phyloP scores from a whole-genome alignment of 257 asterid genomes.

The Solanum verrucosum region DNA sequence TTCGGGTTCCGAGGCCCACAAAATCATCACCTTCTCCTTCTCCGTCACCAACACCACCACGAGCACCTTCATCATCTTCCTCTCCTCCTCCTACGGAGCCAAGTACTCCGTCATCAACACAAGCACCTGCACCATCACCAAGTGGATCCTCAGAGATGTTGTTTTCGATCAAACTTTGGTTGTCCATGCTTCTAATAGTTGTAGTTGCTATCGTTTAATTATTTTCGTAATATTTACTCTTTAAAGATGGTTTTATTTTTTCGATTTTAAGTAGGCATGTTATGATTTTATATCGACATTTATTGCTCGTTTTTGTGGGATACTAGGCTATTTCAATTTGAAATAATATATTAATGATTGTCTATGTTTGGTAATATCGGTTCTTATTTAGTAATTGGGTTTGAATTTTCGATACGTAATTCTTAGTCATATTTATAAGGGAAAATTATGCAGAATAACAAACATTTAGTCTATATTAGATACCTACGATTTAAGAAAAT shows the following conservation, averaged over 20 bases:
- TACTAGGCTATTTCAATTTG: not conserved
- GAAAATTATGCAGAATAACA: too few species aligned
- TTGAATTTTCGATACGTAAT: too few species aligned
- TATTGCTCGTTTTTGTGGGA: not conserved
- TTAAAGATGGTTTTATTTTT: not conserved
- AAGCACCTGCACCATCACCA: not conserved
- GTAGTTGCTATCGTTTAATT: not conserved
- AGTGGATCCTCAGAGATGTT: not conserved
- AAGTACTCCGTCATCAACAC: not conserved
- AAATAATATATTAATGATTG: not conserved
- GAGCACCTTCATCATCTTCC: not conserved
- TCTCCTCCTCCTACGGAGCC: not conserved
- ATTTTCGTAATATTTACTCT: not conserved
- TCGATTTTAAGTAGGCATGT: not conserved
- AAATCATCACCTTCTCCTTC: not conserved
- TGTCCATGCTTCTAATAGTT: not conserved
- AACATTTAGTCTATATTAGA: too few species aligned
- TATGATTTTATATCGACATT: not conserved
- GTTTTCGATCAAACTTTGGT: not conserved
- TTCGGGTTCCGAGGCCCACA: slow-evolving; percentile 18
- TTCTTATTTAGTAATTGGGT: not conserved
- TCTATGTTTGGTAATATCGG: not conserved
- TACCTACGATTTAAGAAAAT: too few species aligned
- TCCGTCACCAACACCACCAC: not conserved
- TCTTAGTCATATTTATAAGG: too few species aligned